Conservation (phyloP, 2,329 filamentous ascomycete species). For the Magnaporthales sp. region DNA sequence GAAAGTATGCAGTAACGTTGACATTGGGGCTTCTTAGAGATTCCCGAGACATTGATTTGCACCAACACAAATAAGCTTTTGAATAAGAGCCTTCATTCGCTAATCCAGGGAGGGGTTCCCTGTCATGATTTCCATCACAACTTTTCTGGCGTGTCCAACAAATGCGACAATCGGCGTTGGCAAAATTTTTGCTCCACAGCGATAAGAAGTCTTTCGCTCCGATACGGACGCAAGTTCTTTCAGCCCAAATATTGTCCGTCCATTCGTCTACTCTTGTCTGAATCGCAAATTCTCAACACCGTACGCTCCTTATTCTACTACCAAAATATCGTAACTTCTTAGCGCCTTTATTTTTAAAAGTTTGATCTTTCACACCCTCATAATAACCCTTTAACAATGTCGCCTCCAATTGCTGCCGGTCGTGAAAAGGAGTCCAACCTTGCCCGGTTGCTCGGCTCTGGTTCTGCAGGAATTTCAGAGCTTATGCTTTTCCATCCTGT, state of each 20-base stretch:
- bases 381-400: slow-evolving; percentile 36
- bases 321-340: background rate
- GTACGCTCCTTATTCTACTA: background rate
- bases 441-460: slow-evolving; percentile 84
- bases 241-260: background rate
- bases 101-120: background rate
- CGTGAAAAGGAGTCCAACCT: slow-evolving; percentile 76
- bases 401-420: slow-evolving; percentile 40
- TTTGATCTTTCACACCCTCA: background rate
- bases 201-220: background rate
- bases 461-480: slow-evolving; percentile 87
- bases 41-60: too few species aligned
- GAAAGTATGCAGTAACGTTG: too few species aligned
- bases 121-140: background rate
- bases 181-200: background rate
- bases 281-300: background rate
- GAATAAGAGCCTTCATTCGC: background rate
- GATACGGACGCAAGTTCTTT: background rate
- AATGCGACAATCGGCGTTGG: background rate
- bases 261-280: background rate
- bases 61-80: background rate
- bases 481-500: slow-evolving; percentile 88
- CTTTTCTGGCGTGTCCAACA: too few species aligned
- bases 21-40: too few species aligned
- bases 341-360: background rate